Conservation (phyloP, 2,329 filamentous ascomycete genomes). For the Chrysosporium queenslandicum region DNA sequence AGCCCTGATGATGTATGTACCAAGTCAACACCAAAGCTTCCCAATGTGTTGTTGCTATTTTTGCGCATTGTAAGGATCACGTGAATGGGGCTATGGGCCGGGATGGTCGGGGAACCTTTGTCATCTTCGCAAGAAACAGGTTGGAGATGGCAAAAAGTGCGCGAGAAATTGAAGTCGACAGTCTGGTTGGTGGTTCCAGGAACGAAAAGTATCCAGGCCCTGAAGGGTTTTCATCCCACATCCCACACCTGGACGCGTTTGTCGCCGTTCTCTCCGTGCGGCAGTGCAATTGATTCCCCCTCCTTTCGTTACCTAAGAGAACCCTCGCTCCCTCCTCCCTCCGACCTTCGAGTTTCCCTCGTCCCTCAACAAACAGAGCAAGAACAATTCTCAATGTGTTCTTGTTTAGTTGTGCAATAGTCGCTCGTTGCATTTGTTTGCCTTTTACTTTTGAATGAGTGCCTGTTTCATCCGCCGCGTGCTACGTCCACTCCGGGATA, state of each 20-base stretch:
- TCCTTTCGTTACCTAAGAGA: background rate
- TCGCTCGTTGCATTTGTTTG: background rate
- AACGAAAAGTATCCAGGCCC: background rate
- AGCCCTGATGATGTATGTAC: too few relatives aligned
- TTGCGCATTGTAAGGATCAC: background rate
- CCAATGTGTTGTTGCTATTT: background rate
- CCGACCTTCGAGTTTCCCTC: background rate
- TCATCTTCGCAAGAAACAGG: background rate
- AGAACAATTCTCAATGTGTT: background rate
- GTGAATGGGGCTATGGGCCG: background rate
- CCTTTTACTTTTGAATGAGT: slow-evolving; percentile 25
- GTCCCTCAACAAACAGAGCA: background rate
- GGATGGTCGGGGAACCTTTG: background rate
- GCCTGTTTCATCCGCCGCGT: slow-evolving; percentile 26
- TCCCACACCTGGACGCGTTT: background rate
- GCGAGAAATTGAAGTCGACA: background rate
- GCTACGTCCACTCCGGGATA: slow-evolving; percentile 26
- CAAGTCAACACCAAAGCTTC: too few relatives aligned
- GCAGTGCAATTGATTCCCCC: slow-evolving; percentile 9
- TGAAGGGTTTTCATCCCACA: background rate
- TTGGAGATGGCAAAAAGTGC: background rate
- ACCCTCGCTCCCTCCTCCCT: slow-evolving; percentile 3
- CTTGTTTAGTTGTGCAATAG: background rate
- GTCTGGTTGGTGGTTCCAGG: slow-evolving; percentile 10
- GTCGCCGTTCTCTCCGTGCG: background rate